Conservation (phyloP, 2,329 filamentous ascomycete species). For the Madurella mycetomatis region DNA sequence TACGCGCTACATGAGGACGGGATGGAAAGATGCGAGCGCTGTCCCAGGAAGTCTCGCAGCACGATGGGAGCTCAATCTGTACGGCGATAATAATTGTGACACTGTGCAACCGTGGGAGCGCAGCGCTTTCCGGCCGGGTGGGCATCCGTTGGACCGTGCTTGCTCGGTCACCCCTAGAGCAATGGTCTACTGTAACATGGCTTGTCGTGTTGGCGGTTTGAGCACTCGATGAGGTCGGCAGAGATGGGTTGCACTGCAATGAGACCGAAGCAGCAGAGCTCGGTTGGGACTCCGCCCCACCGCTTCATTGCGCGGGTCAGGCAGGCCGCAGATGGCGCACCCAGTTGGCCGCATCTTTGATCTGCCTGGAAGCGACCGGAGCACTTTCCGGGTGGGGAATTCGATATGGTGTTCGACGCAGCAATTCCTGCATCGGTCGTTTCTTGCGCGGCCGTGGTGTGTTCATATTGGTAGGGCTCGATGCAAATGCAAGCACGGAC, state of each 20-base stretch:
- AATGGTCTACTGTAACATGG: too few species aligned
- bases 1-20: too few species aligned
- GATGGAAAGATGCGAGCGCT: too few species aligned
- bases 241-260: too few species aligned
- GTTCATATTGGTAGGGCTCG: not conserved
- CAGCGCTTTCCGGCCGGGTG: not conserved
- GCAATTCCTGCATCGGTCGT: too few species aligned
- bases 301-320: not conserved
- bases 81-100: too few species aligned
- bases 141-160: slow-evolving; percentile 1
- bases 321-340: not conserved
- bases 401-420: not conserved
- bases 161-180: too few species aligned
- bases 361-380: slow-evolving; percentile 5
- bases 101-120: too few species aligned
- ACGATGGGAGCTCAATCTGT: too few species aligned
- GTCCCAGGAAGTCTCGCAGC: too few species aligned
- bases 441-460: too few species aligned
- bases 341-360: slow-evolving; percentile 5
- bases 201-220: not conserved
- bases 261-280: not conserved
- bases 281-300: not conserved
- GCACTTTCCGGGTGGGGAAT: slow-evolving; percentile 10
- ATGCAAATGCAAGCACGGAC: slow-evolving; percentile 14
- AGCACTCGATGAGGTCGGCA: not conserved